Conservation (phyloP, 768 basidiomycete species). For the Saitozyma sp. region DNA sequence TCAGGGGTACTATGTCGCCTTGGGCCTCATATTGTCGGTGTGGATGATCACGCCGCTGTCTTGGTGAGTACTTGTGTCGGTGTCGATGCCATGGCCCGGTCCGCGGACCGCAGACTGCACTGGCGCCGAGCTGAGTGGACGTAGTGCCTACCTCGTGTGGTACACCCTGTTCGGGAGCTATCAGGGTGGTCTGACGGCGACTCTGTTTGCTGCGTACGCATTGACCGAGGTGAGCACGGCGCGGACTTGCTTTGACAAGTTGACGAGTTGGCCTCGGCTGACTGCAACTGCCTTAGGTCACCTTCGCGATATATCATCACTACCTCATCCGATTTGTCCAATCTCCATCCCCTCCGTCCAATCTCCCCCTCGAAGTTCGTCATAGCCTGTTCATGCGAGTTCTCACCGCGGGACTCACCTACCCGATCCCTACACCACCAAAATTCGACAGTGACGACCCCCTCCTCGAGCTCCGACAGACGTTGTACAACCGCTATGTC, state of each 20-base stretch:
- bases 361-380: slow-evolving; percentile 24
- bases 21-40: slow-evolving; percentile 32
- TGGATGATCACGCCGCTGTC: slow-evolving; percentile 42
- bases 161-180: slow-evolving; percentile 25
- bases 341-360: slow-evolving; percentile 27
- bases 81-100: too few species aligned
- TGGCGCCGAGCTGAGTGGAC: neutral
- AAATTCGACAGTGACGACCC: slow-evolving; percentile 9
- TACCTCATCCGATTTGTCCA: slow-evolving; percentile 39
- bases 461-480: neutral
- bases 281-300: slow-evolving; percentile 5
- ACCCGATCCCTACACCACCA: slow-evolving; percentile 19
- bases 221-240: slow-evolving; percentile 14
- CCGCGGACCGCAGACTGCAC: neutral
- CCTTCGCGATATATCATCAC: slow-evolving; percentile 35
- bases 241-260: neutral
- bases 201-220: slow-evolving; percentile 40
- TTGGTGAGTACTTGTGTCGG: slow-evolving; percentile 17
- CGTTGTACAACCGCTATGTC: slow-evolving; percentile 11
- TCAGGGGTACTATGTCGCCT: slow-evolving; percentile 33
- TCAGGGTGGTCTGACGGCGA: slow-evolving; percentile 21
- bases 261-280: neutral
- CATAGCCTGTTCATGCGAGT: slow-evolving; percentile 31
- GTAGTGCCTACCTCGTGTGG: slow-evolving; percentile 42
- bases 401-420: slow-evolving; percentile 27